Evolutionary conservation across 768 basidiomycete species (phyloP), one percentile per base, ranked within the genome.

Genomic region (Auriscalpium orientale): DNA sequence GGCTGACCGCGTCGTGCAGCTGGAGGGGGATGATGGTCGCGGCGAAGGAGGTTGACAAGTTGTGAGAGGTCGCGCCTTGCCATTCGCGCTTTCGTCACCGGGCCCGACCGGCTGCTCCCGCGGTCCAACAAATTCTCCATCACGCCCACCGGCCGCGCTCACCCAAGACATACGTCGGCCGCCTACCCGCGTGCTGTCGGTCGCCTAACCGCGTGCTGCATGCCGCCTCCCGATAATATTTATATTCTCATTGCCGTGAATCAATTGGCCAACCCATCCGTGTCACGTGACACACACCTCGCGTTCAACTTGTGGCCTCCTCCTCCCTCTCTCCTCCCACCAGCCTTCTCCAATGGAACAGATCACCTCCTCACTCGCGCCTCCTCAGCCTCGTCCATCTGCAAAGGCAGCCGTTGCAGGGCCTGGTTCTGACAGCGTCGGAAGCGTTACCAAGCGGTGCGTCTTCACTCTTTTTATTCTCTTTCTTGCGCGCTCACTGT

Each of bases 401-500:
- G 73, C 75, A 59, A 91, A 91, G 69, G 72, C 83, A 4, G 72
- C 78, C 48, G 74, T 78, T 1, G 58, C 82, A 7, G 78, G 80
- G 8, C 67, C 81, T 4, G 67, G 79, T 35, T 72, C 75, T 43
- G 85, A 84, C 62, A 77, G 74, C 34, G 80, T 82, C 10, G 88
- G 89, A 46, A 91, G 87, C 63, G 90, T 91, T 49, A 86, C 89
- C 35, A 92, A 92, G 79, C 82, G 90, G 90, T 89, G 53, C 13
- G 73, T 55, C 9, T 37, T 21, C 20, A 15, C 21, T 21, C 6
- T 21, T 37, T 46, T 33, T 46, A 8, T 20, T 57, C 57, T 46
- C 51, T 50, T 51, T 53, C 51, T 46, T 55, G 48, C 20, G 16
- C 47, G 45, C 36, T 46, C 16, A n/a, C n/a, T n/a, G n/a, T n/a